Conservation (phyloP, 805 yeast genomes). For the Phaffomyces antillensis region DNA sequence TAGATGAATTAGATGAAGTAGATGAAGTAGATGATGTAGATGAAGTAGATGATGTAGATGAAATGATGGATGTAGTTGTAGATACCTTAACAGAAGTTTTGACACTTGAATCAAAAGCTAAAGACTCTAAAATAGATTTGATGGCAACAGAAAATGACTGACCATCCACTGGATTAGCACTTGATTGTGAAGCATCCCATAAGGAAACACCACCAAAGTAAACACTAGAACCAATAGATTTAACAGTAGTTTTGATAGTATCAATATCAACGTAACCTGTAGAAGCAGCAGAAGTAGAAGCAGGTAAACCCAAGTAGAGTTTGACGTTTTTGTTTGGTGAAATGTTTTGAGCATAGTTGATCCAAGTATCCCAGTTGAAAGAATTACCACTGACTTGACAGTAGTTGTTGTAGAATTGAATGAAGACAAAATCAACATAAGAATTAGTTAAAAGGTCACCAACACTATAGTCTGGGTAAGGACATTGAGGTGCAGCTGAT, state of each 20-base stretch:
- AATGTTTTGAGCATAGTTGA: slow-evolving; percentile 44
- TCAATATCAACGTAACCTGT: slow-evolving; percentile 48
- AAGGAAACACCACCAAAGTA: slow-evolving; percentile 83
- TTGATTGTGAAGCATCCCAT: slow-evolving; percentile 87
- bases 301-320: slow-evolving; percentile 73
- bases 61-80: slow-evolving; percentile 3
- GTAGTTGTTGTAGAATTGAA: slow-evolving; percentile 87
- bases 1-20: slow-evolving; percentile 7
- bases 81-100: slow-evolving; percentile 4
- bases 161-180: slow-evolving; percentile 39
- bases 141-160: slow-evolving; percentile 35
- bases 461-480: slow-evolving; percentile 68
- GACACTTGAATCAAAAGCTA: not conserved
- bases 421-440: slow-evolving; percentile 70
- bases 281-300: slow-evolving; percentile 48
- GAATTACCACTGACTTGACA: slow-evolving; percentile 42
- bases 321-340: slow-evolving; percentile 67
- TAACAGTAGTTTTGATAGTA: slow-evolving; percentile 40
- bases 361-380: slow-evolving; percentile 76
- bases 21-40: not conserved
- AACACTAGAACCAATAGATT: slow-evolving; percentile 63
- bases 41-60: not conserved
- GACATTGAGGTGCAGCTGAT: slow-evolving; percentile 92
- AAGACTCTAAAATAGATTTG: slow-evolving; percentile 33
- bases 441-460: slow-evolving; percentile 54